Percentiles rank a stretch among this genome's conserved stretches.
phyloP scores from a whole-genome alignment of 2,329 filamentous ascomycete genomes.

The Berkeleyomyces rouxiae region DNA sequence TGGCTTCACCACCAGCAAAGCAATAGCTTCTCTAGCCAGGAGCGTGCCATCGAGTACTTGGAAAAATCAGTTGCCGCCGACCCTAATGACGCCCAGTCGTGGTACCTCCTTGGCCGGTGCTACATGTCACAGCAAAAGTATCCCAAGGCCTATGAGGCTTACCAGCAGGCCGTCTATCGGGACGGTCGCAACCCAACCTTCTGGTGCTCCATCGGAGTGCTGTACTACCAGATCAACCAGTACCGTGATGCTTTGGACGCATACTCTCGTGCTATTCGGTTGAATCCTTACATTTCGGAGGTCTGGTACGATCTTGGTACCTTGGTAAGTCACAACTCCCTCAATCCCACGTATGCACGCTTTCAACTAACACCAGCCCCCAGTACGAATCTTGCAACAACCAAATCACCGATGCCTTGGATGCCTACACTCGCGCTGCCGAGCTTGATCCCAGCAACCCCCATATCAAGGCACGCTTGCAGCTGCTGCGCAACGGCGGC shows the following conservation, averaged over 20 bases:
- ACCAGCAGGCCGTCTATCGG: slow-evolving; percentile 95
- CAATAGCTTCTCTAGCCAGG: slow-evolving; percentile 77
- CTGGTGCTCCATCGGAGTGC: slow-evolving; percentile 97
- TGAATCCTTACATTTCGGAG: slow-evolving; percentile 97
- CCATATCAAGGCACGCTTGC: slow-evolving; percentile 88
- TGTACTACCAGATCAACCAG: slow-evolving; percentile 99
- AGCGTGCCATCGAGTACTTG: slow-evolving; percentile 89
- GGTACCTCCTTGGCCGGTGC: slow-evolving; percentile 92
- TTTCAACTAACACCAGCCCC: slow-evolving; percentile 19
- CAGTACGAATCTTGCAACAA: slow-evolving; percentile 99
- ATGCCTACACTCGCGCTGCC: slow-evolving; percentile 86
- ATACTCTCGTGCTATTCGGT: slow-evolving; percentile 85
- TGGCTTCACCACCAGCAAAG: slow-evolving; percentile 97
- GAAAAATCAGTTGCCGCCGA: slow-evolving; percentile 94
- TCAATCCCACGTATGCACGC: background rate
- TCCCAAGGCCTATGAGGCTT: slow-evolving; percentile 94
- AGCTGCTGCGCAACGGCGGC: slow-evolving; percentile 70
- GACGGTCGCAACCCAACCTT: slow-evolving; percentile 96
- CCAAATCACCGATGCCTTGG: slow-evolving; percentile 87
- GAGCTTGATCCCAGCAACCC: slow-evolving; percentile 86
- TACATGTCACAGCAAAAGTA: slow-evolving; percentile 99
- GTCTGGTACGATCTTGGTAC: slow-evolving; percentile 98
- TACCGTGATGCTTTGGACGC: slow-evolving; percentile 95
- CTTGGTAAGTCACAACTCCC: slow-evolving; percentile 45
- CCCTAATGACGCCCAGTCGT: slow-evolving; percentile 89